Conservation (phyloP, 495 filamentous ascomycete species). For the Aeminium ludgeri region DNA sequence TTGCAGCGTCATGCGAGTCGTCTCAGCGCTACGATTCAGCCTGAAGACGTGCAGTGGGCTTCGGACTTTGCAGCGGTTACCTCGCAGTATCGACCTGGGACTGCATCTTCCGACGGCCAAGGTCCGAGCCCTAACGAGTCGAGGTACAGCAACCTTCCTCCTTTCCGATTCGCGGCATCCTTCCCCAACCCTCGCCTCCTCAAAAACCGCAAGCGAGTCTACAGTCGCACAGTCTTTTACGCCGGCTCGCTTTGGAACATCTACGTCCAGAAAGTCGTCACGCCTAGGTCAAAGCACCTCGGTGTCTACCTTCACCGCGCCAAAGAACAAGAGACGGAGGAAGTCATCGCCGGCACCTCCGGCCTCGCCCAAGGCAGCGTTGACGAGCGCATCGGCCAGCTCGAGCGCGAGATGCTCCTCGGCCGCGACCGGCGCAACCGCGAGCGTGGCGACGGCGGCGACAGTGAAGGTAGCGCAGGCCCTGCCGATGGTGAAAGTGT, state of each 20-base stretch:
- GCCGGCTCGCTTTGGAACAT: conserved; percentile 45
- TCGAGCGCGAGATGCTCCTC: conserved; percentile 32
- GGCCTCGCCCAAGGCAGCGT: conserved; percentile 25
- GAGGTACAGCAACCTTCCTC: conserved; percentile 38
- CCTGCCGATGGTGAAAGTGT: conserved; percentile 27
- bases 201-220: conserved; percentile 45
- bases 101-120: neutral
- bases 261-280: conserved; percentile 43
- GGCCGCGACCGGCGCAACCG: conserved; percentile 26
- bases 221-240: conserved; percentile 46
- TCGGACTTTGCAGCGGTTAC: conserved; percentile 31
- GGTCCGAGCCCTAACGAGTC: conserved; percentile 23
- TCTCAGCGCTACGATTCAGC: conserved; percentile 30
- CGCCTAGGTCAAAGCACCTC: conserved; percentile 36
- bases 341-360: conserved; percentile 19
- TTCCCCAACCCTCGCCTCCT: conserved; percentile 38
- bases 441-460: conserved; percentile 18
- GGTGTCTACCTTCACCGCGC: conserved; percentile 46
- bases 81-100: conserved; percentile 16
- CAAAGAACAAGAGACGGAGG: conserved; percentile 37
- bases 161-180: conserved; percentile 43
- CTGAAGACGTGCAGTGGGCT: conserved; percentile 34
- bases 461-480: conserved; percentile 28
- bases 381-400: conserved; percentile 32
- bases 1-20: conserved; percentile 25